phyloP scores from a whole-genome alignment of 163 green algal genomes.

The Coccomyxa subellipsoidea region DNA sequence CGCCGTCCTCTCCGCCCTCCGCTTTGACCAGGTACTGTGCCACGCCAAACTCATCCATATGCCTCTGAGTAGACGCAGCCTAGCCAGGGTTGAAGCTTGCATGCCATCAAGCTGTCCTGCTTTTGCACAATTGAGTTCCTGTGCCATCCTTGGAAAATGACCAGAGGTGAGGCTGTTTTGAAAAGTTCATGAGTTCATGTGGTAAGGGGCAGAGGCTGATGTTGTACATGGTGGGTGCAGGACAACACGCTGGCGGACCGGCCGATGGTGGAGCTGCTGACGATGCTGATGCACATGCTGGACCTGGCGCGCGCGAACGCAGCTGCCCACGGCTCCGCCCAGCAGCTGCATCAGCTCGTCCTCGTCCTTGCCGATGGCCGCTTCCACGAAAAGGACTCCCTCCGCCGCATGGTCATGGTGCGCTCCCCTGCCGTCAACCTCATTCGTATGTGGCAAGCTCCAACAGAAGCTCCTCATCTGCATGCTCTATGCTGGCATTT shows the following conservation, averaged over 20 bases:
- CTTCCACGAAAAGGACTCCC: constrained; percentile 93
- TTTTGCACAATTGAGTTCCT: no score
- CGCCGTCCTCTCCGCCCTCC: constrained; percentile 68
- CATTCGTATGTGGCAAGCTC: no score
- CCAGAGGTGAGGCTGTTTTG: no score
- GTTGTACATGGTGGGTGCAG: constrained; percentile 5
- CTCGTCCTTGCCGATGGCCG: constrained; percentile 92
- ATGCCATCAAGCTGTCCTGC: no score
- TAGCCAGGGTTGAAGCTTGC: no score
- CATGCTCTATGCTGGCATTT: no score
- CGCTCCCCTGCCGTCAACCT: neutral
- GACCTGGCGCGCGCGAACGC: constrained; percentile 44
- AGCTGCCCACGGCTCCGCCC: neutral
- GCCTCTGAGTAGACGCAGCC: no score
- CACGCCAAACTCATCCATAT: neutral
- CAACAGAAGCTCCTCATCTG: no score
- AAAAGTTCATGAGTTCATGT: no score
- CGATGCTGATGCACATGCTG: constrained; percentile 68
- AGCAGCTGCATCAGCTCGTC: constrained; percentile 82
- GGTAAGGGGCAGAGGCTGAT: no score
- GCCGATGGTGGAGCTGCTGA: constrained; percentile 86
- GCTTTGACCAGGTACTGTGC: constrained; percentile 70
- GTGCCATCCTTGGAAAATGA: no score
- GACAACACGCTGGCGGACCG: constrained; percentile 95
- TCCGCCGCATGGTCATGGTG: constrained; percentile 61